A percentile compares a stretch with the other conserved stretches of the same genome.
These are phyloP conservation scores for Furcasterigmium sp. DNA, from an alignment of 2,329 filamentous ascomycete species.

Conservation along the genomic window DNA sequence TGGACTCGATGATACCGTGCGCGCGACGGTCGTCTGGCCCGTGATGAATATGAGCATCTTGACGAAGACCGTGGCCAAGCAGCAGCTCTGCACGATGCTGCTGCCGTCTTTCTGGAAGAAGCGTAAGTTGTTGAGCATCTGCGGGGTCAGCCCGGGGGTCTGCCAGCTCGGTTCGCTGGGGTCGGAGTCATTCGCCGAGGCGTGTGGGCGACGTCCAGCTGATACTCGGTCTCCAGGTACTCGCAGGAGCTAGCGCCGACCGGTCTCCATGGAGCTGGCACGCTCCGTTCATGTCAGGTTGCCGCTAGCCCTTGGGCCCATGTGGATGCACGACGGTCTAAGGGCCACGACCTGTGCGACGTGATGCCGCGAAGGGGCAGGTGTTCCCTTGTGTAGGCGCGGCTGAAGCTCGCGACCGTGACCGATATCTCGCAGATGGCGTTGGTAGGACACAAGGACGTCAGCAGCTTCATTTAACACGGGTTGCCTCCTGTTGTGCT, in stretches of 20 bases:
- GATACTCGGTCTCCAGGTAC: neutral
- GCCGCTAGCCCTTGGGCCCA: neutral
- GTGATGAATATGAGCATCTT: neutral
- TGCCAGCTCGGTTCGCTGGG: neutral
- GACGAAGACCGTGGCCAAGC: neutral
- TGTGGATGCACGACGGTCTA: neutral
- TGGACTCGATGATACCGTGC: neutral
- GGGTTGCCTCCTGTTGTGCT: neutral
- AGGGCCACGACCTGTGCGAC: neutral
- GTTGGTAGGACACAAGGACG: neutral
- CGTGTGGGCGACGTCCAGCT: neutral
- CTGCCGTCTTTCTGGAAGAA: neutral
- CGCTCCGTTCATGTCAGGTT: neutral
- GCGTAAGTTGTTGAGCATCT: neutral
- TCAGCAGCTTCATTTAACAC: neutral
- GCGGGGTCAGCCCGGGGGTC: neutral
- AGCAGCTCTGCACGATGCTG: neutral
- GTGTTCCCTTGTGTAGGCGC: neutral
- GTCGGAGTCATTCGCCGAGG: no score
- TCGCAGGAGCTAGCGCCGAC: neutral
- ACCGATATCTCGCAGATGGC: neutral
- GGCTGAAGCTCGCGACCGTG: neutral
- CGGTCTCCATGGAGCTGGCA: neutral
- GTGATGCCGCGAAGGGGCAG: neutral
- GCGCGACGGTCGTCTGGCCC: neutral